Evolutionary conservation across 257 asterid species (phyloP).

Genomic region (Solanum paucissectum): DNA sequence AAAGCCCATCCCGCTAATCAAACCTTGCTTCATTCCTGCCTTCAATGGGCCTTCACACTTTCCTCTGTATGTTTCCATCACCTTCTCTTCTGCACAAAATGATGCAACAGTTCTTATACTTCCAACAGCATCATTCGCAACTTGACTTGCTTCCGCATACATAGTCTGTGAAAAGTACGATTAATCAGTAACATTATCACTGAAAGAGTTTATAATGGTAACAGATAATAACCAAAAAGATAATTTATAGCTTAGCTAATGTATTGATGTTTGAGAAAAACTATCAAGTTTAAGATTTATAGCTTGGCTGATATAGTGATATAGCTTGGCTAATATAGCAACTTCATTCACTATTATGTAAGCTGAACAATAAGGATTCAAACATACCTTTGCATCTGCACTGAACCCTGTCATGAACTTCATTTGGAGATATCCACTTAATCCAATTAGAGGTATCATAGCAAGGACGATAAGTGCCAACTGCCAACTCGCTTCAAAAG

Average conservation of each 20-base stretch:
- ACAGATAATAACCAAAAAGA: not conserved
- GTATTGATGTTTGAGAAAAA: not conserved
- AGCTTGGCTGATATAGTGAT: not conserved
- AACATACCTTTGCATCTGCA: slow-evolving; percentile 60
- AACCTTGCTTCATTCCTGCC: not conserved
- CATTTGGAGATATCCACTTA: slow-evolving; percentile 52
- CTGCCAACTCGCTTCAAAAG: slow-evolving; percentile 63
- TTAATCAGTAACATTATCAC: not conserved
- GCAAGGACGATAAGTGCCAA: slow-evolving; percentile 57
- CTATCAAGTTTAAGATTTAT: not conserved
- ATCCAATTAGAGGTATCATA: slow-evolving; percentile 55
- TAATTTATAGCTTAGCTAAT: not conserved
- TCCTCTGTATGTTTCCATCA: not conserved
- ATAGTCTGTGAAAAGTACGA: not conserved
- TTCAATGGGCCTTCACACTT: not conserved
- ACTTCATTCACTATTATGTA: not conserved
- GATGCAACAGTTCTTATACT: not conserved
- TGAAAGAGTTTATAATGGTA: not conserved
- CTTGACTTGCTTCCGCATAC: slow-evolving; percentile 1
- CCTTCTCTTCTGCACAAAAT: slow-evolving; percentile 3
- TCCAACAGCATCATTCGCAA: not conserved
- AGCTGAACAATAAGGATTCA: not conserved
- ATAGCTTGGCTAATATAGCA: not conserved
- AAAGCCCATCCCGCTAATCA: slow-evolving; percentile 36
- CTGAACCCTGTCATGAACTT: slow-evolving; percentile 76